phyloP scores from a whole-genome alignment of 441 rosid species.

The Metrosideros polymorpha region DNA sequence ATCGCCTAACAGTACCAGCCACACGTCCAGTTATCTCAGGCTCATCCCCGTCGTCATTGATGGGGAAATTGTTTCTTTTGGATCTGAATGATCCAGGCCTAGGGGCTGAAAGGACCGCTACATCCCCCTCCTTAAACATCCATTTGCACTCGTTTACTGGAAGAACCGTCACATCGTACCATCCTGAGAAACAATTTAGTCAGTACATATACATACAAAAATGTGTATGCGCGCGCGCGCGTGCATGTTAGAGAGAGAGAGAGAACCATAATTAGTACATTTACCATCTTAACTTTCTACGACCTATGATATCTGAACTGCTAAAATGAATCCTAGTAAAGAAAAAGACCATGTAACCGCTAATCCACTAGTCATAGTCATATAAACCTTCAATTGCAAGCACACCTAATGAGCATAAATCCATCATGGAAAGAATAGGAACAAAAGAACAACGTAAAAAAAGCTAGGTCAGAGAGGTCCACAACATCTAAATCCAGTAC shows the following conservation, averaged over 20 bases:
- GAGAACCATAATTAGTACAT: neutral
- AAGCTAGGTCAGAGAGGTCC: neutral
- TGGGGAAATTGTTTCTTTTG: slow-evolving; percentile 35
- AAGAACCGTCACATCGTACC: slow-evolving; percentile 86
- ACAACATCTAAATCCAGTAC: neutral
- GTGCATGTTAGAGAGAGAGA: neutral
- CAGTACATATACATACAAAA: neutral
- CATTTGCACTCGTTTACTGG: slow-evolving; percentile 77
- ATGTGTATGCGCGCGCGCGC: neutral
- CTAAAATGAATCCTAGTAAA: neutral
- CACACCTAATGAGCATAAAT: neutral
- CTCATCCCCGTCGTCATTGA: slow-evolving; percentile 51
- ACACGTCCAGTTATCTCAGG: slow-evolving; percentile 68
- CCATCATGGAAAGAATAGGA: neutral
- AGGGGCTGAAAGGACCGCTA: slow-evolving; percentile 80
- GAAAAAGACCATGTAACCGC: neutral
- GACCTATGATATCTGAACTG: neutral
- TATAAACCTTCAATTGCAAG: neutral
- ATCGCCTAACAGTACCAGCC: slow-evolving; percentile 91
- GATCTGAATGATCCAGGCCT: slow-evolving; percentile 71
- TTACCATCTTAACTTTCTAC: neutral
- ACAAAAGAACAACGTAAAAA: neutral
- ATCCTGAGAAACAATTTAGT: slow-evolving; percentile 40
- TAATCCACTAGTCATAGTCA: neutral
- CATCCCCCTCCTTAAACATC: slow-evolving; percentile 98